Evolutionary conservation across 495 filamentous ascomycete genomes (phyloP).

Genomic region (Hypoxylon crocopeplum): DNA sequence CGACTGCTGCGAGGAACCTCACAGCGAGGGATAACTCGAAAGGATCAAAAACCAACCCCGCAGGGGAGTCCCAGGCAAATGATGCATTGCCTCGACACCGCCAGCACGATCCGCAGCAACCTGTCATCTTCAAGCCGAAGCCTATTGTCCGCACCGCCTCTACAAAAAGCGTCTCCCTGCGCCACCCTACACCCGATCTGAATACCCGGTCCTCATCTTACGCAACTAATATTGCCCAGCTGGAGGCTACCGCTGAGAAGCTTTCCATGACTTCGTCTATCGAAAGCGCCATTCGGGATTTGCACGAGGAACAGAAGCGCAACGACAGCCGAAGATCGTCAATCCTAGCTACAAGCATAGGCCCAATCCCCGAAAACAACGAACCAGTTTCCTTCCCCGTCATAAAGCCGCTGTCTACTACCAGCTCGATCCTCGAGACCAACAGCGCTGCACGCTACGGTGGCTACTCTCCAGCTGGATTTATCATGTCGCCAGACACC

Average conservation of each 20-base stretch:
- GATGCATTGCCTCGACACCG: constrained; percentile 18
- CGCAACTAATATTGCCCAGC: constrained; percentile 76
- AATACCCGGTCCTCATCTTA: constrained; percentile 77
- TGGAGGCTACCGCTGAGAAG: constrained; percentile 83
- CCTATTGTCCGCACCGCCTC: constrained; percentile 68
- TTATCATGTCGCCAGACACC: constrained; percentile 67
- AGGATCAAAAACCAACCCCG: constrained; percentile 7
- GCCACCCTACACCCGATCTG: constrained; percentile 78
- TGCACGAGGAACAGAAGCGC: constrained; percentile 78
- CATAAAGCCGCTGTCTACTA: constrained; percentile 59
- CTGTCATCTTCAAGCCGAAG: constrained; percentile 40
- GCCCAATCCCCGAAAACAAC: constrained; percentile 45
- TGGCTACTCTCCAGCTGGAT: constrained; percentile 74
- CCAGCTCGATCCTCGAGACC: constrained; percentile 71
- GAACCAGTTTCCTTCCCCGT: constrained; percentile 43
- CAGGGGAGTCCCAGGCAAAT: constrained; percentile 15
- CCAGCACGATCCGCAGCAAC: constrained; percentile 19
- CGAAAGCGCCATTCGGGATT: constrained; percentile 79
- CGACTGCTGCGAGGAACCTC: not conserved
- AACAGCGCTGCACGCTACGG: constrained; percentile 71
- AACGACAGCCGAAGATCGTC: constrained; percentile 67
- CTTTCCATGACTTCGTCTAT: constrained; percentile 81
- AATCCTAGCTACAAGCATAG: constrained; percentile 51
- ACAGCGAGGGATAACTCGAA: constrained; percentile 9
- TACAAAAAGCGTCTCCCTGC: constrained; percentile 63